Base-by-base conservation (phyloP, 2,329 filamentous ascomycete species). In the Hymenoscyphus albidus region DNA sequence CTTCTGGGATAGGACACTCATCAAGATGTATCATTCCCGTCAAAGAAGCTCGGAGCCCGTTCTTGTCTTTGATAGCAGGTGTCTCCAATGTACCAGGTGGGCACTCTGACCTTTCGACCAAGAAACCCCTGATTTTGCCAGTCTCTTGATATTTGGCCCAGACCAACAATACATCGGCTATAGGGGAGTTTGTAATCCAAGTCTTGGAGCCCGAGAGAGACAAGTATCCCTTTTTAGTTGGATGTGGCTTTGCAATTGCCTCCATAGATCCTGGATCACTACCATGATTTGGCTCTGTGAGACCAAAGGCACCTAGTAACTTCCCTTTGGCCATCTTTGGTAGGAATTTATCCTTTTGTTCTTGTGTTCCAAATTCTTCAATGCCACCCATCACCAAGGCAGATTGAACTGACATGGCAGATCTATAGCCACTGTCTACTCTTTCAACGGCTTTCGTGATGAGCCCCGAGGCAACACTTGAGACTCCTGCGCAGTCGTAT, bases 1-100 rank as follows among this genome's bases (percentile, higher is more conserved):
- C 91, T 70, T 89, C 87, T 0, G 93, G 88, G 0, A 99, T 92
- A 0, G 95, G 94, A 70, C 91, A 93, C 68, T 90, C 88, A 69
- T 97, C 94, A 74, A 99, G 84, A 71, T 97, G 93, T 70, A 99
- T 97, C 95, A 98, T 98, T 64, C 95, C 95, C 0, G 95, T 99
- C 68, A 97, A 90, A 13, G 92, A 96, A 13, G 95, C 95, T 65
- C 95, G 85, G 39, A 99, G 85, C 1, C 93, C 95, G 67, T 91
- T 97, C 84, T 99, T 99, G 80, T 98, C 87, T 81, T 96, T 96
- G 77, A 99, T 89, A 13, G 90, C 81, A 0, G 95, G 95, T 5
- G 95, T 99, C 77, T 95, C 92, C 14, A 99, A 82, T 0, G 93
- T 96, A 2, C 95, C 94, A 0, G 91, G 82, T 1, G 93, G 93